phyloP scores from a whole-genome alignment of 805 yeast genomes.

The Schizosaccharomyces octosporus region DNA sequence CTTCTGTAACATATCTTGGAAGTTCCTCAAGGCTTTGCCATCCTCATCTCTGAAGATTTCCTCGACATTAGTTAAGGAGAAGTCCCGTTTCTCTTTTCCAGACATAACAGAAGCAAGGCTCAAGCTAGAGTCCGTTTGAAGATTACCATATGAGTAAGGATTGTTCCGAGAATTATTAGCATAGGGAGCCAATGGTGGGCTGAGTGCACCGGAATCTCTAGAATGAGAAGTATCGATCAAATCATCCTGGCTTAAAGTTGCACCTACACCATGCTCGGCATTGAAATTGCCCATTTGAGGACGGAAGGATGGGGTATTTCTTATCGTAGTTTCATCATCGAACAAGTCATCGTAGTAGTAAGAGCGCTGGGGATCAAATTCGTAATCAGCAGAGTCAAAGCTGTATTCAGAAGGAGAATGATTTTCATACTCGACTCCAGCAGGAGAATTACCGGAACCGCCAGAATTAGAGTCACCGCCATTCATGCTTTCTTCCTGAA shows the following conservation, averaged over 20 bases:
- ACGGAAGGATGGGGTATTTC: not conserved
- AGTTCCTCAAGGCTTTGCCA: not conserved
- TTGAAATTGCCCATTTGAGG: not conserved
- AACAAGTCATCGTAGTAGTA: not conserved
- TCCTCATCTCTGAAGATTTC: not conserved
- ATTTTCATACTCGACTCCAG: not conserved
- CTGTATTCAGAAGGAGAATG: conserved; percentile 1
- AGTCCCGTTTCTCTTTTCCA: not conserved
- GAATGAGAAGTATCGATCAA: not conserved
- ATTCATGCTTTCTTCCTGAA: not conserved
- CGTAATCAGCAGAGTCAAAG: not conserved
- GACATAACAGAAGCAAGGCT: conserved; percentile 3
- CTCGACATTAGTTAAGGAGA: not conserved
- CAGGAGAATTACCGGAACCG: not conserved
- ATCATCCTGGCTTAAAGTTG: not conserved
- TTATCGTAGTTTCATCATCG: conserved; percentile 1
- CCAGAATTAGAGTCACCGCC: not conserved
- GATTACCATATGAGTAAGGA: not conserved
- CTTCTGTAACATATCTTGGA: not conserved
- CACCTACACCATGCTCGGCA: not conserved
- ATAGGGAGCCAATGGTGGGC: not conserved
- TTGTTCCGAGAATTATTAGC: not conserved
- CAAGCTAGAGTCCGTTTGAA: not conserved
- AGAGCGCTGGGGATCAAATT: conserved; percentile 1
- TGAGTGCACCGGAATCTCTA: not conserved